These are phyloP conservation scores for Mycena rebaudengoi DNA, from an alignment of 768 basidiomycete genomes.

Conservation along the genomic window DNA sequence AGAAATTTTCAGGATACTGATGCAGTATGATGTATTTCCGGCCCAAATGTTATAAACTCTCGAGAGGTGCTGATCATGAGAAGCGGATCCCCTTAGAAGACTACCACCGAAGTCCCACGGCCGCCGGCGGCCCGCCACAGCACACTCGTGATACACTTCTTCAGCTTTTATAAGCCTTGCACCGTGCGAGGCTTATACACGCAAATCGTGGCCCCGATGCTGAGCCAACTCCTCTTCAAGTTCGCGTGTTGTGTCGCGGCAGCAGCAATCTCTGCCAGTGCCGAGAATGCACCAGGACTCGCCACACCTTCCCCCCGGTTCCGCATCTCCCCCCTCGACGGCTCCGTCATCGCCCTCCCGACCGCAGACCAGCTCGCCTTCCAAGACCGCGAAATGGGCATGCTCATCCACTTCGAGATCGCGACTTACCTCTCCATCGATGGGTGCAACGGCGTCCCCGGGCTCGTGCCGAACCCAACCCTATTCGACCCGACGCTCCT, in stretches of 20 bases:
- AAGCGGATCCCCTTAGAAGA: slow-evolving; percentile 6
- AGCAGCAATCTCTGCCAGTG: slow-evolving; percentile 1
- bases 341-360: slow-evolving; percentile 17
- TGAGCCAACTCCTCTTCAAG: slow-evolving; percentile 13
- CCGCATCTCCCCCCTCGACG: slow-evolving; percentile 19
- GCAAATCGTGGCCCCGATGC: slow-evolving; percentile 5
- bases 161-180: slow-evolving; percentile 11
- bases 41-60: slow-evolving; percentile 9
- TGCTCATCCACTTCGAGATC: slow-evolving; percentile 19
- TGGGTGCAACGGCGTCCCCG: slow-evolving; percentile 21
- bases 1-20: too few species aligned
- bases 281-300: neutral
- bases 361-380: slow-evolving; percentile 20
- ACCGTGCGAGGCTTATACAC: too few species aligned
- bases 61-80: slow-evolving; percentile 6
- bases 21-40: neutral
- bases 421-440: slow-evolving; percentile 17
- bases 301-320: slow-evolving; percentile 8
- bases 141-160: slow-evolving; percentile 11
- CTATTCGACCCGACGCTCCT: slow-evolving; percentile 17
- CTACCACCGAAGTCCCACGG: slow-evolving; percentile 3
- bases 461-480: slow-evolving; percentile 8
- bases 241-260: slow-evolving; percentile 1
- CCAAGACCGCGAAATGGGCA: slow-evolving; percentile 19
- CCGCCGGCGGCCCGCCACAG: slow-evolving; percentile 8